These are phyloP conservation scores for Lentinula sp. DNA, from an alignment of 768 basidiomycete genomes.

Conservation along the genomic window DNA sequence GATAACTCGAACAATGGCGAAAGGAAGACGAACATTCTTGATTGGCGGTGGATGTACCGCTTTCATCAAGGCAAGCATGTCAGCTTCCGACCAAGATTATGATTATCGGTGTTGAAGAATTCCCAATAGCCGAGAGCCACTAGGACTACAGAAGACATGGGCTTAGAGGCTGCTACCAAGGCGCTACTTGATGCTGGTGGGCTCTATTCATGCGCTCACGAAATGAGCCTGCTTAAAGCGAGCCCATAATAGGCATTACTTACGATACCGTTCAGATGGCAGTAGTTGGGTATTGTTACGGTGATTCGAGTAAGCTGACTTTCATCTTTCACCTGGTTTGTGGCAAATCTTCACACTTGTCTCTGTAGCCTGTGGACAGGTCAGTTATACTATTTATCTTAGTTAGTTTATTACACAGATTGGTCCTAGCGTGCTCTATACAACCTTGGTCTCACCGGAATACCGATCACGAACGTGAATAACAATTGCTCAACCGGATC, in stretches of 20 bases:
- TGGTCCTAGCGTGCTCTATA: constrained; percentile 61
- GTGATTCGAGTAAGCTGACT: constrained; percentile 48
- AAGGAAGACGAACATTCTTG: constrained; percentile 27
- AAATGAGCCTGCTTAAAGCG: neutral
- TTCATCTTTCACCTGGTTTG: neutral
- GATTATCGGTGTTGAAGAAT: neutral
- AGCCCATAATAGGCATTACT: constrained; percentile 52
- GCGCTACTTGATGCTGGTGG: constrained; percentile 79
- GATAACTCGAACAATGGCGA: neutral
- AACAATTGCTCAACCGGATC: constrained; percentile 86
- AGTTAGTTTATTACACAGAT: neutral
- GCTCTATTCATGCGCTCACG: neutral
- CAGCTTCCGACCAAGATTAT: neutral
- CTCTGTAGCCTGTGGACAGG: constrained; percentile 17
- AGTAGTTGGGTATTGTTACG: constrained; percentile 74
- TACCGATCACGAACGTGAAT: constrained; percentile 83
- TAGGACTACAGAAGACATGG: constrained; percentile 77
- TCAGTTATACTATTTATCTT: constrained; percentile 17
- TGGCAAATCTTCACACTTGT: neutral
- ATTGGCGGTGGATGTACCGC: constrained; percentile 46
- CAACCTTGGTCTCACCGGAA: constrained; percentile 76
- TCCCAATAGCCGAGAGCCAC: constrained; percentile 51
- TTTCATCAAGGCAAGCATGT: constrained; percentile 37
- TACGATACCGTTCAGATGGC: constrained; percentile 74
- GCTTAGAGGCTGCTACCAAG: constrained; percentile 81